Percentiles rank a stretch among this genome's conserved stretches.
phyloP scores from a whole-genome alignment of 768 basidiomycete species.

The Pleurotus sapidus region DNA sequence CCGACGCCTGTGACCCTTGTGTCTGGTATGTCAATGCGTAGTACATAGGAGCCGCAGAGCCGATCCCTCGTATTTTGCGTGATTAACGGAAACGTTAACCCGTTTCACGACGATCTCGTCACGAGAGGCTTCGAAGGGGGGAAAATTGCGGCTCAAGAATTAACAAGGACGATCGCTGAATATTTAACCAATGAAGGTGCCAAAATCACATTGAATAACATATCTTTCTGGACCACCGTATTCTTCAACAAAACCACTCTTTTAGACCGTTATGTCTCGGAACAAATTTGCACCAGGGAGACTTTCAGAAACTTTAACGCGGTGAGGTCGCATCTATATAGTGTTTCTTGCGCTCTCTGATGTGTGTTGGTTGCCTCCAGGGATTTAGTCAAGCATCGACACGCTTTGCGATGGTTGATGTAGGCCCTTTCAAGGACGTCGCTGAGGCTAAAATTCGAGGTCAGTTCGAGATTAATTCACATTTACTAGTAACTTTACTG shows the following conservation, averaged over 20 bases:
- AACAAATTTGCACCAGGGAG: conserved; percentile 57
- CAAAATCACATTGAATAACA: conserved; percentile 50
- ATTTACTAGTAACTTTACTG: not conserved
- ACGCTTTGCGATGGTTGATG: conserved; percentile 68
- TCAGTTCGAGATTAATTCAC: conserved; percentile 19
- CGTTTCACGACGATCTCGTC: conserved; percentile 61
- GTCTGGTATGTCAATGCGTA: no score
- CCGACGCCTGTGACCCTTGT: no score
- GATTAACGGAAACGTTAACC: conserved; percentile 68
- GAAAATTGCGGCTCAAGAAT: conserved; percentile 55
- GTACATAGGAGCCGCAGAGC: conserved; percentile 32
- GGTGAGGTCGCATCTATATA: conserved; percentile 23
- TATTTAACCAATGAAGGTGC: conserved; percentile 62
- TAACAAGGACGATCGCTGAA: conserved; percentile 69
- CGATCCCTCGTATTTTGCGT: conserved; percentile 73
- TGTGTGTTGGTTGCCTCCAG: conserved; percentile 21
- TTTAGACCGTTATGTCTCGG: conserved; percentile 44
- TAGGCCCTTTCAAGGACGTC: conserved; percentile 59
- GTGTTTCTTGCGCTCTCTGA: not conserved
- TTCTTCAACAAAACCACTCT: conserved; percentile 66
- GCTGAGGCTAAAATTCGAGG: conserved; percentile 72
- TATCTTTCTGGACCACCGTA: conserved; percentile 75
- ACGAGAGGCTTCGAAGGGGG: conserved; percentile 67
- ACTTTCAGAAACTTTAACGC: conserved; percentile 69
- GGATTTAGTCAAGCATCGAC: conserved; percentile 76